Percentiles rank a stretch among this genome's conserved stretches.
phyloP scores from a whole-genome alignment of 768 basidiomycete species.

The Serendipita indica region DNA sequence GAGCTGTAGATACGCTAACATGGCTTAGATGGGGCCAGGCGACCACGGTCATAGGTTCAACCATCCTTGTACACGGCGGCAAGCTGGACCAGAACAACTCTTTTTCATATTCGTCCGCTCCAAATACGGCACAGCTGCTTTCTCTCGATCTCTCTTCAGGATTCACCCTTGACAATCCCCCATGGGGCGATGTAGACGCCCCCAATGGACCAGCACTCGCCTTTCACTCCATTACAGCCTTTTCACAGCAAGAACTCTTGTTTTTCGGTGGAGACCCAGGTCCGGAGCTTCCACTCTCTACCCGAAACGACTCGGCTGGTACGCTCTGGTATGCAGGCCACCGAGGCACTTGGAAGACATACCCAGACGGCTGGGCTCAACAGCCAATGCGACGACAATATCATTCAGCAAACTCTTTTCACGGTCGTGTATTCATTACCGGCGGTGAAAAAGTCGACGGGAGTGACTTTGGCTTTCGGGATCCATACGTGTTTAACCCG shows the following conservation, averaged over 20 bases:
- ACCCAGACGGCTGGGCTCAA: slow-evolving; percentile 39
- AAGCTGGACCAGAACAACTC: slow-evolving; percentile 55
- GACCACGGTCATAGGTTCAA: slow-evolving; percentile 37
- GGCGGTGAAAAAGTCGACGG: slow-evolving; percentile 78
- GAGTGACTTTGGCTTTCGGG: slow-evolving; percentile 45
- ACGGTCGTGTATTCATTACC: slow-evolving; percentile 48
- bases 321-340: slow-evolving; percentile 32
- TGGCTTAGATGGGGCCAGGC: slow-evolving; percentile 78
- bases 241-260: slow-evolving; percentile 38
- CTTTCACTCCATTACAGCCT: slow-evolving; percentile 67
- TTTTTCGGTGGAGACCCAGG: slow-evolving; percentile 68
- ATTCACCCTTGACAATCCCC: slow-evolving; percentile 47
- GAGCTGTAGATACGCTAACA: neutral
- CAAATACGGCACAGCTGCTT: slow-evolving; percentile 55
- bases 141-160: slow-evolving; percentile 45
- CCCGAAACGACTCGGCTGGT: slow-evolving; percentile 46
- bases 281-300: slow-evolving; percentile 37
- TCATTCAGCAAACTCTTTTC: slow-evolving; percentile 40
- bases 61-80: slow-evolving; percentile 65
- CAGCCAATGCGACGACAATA: slow-evolving; percentile 67
- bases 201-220: slow-evolving; percentile 48
- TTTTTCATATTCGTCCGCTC: slow-evolving; percentile 61
- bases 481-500: slow-evolving; percentile 44
- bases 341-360: slow-evolving; percentile 32
- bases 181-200: slow-evolving; percentile 47